Conservation (phyloP, 345 rosid species). For the Salix caprea region DNA sequence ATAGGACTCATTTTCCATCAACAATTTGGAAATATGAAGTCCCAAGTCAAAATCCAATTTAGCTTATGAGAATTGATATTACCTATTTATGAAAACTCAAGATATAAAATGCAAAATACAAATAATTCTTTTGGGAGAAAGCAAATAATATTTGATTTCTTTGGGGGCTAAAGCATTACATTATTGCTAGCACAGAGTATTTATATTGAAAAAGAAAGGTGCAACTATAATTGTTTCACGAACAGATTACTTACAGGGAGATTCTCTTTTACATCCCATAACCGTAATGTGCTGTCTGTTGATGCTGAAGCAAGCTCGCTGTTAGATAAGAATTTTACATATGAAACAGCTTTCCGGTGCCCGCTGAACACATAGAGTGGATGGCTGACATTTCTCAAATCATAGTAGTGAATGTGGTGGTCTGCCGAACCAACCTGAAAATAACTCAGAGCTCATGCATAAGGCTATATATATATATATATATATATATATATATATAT, state of each 20-base stretch:
- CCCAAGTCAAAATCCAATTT: not conserved
- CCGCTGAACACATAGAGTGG: slow-evolving; percentile 92
- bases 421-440: slow-evolving; percentile 96
- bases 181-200: not conserved
- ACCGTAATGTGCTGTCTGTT: slow-evolving; percentile 85
- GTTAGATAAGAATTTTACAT: slow-evolving; percentile 88
- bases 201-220: not conserved
- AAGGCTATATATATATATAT: not conserved
- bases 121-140: no score
- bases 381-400: slow-evolving; percentile 75
- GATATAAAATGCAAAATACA: no score
- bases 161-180: not conserved
- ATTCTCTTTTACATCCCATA: slow-evolving; percentile 95
- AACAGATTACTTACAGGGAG: slow-evolving; percentile 51
- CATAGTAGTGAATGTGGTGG: slow-evolving; percentile 87
- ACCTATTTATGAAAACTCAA: not conserved
- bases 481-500: not conserved
- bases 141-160: not conserved
- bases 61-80: not conserved
- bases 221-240: not conserved
- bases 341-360: slow-evolving; percentile 89
- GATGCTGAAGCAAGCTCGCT: slow-evolving; percentile 97
- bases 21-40: not conserved
- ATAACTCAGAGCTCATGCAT: not conserved
- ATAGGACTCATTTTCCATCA: not conserved